These are phyloP conservation scores for Mycena floridula DNA, from an alignment of 768 basidiomycete species.

Conservation along the genomic window DNA sequence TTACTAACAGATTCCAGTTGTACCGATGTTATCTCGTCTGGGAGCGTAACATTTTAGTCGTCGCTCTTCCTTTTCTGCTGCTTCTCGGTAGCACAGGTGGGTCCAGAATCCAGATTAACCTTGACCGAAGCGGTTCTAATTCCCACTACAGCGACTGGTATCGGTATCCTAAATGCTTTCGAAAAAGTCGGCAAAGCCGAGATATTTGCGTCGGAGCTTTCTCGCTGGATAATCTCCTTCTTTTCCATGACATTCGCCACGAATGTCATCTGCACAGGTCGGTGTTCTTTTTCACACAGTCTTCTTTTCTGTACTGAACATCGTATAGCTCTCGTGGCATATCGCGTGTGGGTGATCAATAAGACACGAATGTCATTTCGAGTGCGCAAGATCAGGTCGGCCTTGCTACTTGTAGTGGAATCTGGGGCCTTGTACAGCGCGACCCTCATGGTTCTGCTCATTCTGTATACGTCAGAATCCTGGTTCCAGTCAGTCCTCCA, in stretches of 20 bases:
- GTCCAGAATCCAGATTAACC: constrained; percentile 1
- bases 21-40: constrained; percentile 28
- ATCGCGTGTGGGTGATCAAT: constrained; percentile 28
- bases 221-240: constrained; percentile 32
- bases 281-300: constrained; percentile 1
- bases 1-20: constrained; percentile 11
- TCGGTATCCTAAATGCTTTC: constrained; percentile 26
- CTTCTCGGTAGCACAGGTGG: constrained; percentile 25
- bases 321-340: constrained; percentile 21
- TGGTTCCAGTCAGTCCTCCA: constrained; percentile 31
- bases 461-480: constrained; percentile 24
- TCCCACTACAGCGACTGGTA: constrained; percentile 15
- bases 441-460: constrained; percentile 24
- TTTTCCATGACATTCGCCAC: constrained; percentile 30
- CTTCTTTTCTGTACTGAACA: neutral
- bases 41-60: constrained; percentile 14
- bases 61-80: constrained; percentile 22
- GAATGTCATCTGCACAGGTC: constrained; percentile 30
- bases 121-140: no score
- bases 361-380: constrained; percentile 15
- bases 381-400: constrained; percentile 20
- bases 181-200: constrained; percentile 20
- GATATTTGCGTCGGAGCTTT: constrained; percentile 25
- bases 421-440: constrained; percentile 30
- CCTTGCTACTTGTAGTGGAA: constrained; percentile 30